These are phyloP conservation scores for Metschnikowia kunwiensis DNA, from an alignment of 805 yeast genomes.

Conservation along the genomic window DNA sequence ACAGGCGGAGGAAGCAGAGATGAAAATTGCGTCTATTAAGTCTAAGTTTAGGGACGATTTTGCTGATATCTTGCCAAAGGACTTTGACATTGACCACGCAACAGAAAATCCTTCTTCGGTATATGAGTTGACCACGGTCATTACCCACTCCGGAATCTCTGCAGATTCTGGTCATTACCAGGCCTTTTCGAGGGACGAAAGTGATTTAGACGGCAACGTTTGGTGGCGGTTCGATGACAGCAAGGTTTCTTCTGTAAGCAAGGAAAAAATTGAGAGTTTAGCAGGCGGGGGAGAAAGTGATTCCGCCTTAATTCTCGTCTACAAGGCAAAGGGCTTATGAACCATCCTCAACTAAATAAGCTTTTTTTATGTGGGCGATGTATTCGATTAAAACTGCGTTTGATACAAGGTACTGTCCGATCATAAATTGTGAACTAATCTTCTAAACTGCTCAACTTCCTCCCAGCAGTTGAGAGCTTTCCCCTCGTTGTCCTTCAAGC, in stretches of 20 bases:
- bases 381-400: slow-evolving; percentile 2
- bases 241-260: slow-evolving; percentile 71
- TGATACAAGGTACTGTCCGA: too few relatives aligned
- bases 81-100: slow-evolving; percentile 25
- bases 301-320: slow-evolving; percentile 84
- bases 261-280: slow-evolving; percentile 75
- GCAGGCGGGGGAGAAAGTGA: slow-evolving; percentile 99
- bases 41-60: slow-evolving; percentile 52
- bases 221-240: slow-evolving; percentile 98
- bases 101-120: slow-evolving; percentile 87
- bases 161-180: slow-evolving; percentile 99
- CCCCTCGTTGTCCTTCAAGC: slow-evolving; percentile 61
- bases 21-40: slow-evolving; percentile 46
- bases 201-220: slow-evolving; percentile 59
- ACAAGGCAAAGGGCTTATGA: slow-evolving; percentile 71
- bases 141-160: slow-evolving; percentile 92
- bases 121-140: slow-evolving; percentile 76
- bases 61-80: slow-evolving; percentile 39
- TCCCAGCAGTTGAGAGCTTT: slow-evolving; percentile 80
- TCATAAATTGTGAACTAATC: slow-evolving; percentile 50
- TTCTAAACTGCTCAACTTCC: slow-evolving; percentile 67
- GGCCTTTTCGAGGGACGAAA: slow-evolving; percentile 73
- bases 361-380: not conserved
- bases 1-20: slow-evolving; percentile 51
- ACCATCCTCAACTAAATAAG: not conserved